Evolutionary conservation across 2,329 filamentous ascomycete genomes (phyloP).

Genomic region (Cercospora zeae-maydis): DNA sequence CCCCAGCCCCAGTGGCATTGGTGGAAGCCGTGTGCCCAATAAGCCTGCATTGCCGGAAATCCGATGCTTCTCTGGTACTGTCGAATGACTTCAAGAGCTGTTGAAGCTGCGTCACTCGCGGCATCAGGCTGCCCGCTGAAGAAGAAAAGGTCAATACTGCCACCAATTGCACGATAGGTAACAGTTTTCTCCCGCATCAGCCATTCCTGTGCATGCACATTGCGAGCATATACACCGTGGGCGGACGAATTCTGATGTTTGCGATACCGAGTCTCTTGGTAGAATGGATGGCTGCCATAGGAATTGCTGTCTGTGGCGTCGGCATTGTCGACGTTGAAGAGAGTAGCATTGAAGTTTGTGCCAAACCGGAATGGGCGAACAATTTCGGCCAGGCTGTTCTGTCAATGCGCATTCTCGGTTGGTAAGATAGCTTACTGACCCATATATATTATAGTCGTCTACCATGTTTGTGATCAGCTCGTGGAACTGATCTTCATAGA

Average conservation of each 20-base stretch:
- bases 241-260: slow-evolving; percentile 19
- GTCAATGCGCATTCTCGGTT: not conserved
- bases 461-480: slow-evolving; percentile 32
- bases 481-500: slow-evolving; percentile 35
- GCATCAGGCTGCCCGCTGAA: slow-evolving; percentile 56
- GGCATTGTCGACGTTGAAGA: slow-evolving; percentile 32
- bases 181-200: slow-evolving; percentile 28
- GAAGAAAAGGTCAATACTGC: slow-evolving; percentile 68
- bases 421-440: slow-evolving; percentile 19
- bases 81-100: slow-evolving; percentile 27
- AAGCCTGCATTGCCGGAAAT: slow-evolving; percentile 72
- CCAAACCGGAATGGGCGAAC: slow-evolving; percentile 31
- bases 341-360: slow-evolving; percentile 32
- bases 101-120: no score
- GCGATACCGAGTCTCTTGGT: slow-evolving; percentile 35
- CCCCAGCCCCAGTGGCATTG: slow-evolving; percentile 65
- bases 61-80: slow-evolving; percentile 52
- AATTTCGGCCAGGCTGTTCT: slow-evolving; percentile 17
- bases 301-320: slow-evolving; percentile 28
- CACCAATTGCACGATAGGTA: slow-evolving; percentile 34
- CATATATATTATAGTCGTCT: slow-evolving; percentile 33
- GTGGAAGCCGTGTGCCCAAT: slow-evolving; percentile 76
- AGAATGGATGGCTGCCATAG: slow-evolving; percentile 35
- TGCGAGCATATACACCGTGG: slow-evolving; percentile 36
- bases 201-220: slow-evolving; percentile 37